These are phyloP conservation scores for Ophiostoma ips DNA, from an alignment of 2,329 filamentous ascomycete species.

Conservation along the genomic window DNA sequence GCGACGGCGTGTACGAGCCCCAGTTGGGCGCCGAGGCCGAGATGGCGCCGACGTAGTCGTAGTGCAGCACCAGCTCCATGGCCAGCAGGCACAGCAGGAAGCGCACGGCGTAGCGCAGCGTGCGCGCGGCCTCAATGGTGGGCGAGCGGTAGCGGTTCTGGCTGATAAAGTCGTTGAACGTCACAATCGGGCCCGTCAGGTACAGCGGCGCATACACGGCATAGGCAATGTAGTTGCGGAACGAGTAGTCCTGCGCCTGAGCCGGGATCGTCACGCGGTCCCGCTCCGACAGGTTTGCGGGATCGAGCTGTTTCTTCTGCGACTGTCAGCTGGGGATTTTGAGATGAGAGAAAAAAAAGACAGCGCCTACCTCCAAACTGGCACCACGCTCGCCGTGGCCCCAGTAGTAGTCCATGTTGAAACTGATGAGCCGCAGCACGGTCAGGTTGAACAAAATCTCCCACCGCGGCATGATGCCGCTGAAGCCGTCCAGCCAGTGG, in stretches of 20 bases:
- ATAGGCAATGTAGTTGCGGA: slow-evolving; percentile 83
- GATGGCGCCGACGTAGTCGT: slow-evolving; percentile 86
- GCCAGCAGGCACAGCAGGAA: slow-evolving; percentile 66
- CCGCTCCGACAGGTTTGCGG: slow-evolving; percentile 70
- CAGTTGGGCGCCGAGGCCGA: slow-evolving; percentile 68
- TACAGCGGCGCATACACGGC: slow-evolving; percentile 86
- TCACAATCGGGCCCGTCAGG: slow-evolving; percentile 81
- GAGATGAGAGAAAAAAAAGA: not conserved
- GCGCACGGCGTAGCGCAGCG: slow-evolving; percentile 66
- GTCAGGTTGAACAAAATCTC: slow-evolving; percentile 97
- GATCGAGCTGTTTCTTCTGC: slow-evolving; percentile 96
- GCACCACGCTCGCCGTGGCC: slow-evolving; percentile 50
- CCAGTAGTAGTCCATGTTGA: slow-evolving; percentile 97
- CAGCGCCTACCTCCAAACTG: slow-evolving; percentile 65
- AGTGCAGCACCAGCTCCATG: slow-evolving; percentile 89
- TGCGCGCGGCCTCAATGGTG: slow-evolving; percentile 57
- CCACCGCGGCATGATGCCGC: slow-evolving; percentile 81
- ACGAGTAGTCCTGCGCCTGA: slow-evolving; percentile 53
- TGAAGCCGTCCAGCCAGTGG: slow-evolving; percentile 59
- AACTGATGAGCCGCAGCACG: slow-evolving; percentile 81
- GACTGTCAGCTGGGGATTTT: not conserved
- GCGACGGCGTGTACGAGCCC: slow-evolving; percentile 69
- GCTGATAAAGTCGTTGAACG: slow-evolving; percentile 95
- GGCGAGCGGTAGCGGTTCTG: slow-evolving; percentile 63
- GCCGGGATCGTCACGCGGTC: slow-evolving; percentile 74